Percentiles rank a stretch among this genome's conserved stretches.
Evolutionary conservation across 2,329 filamentous ascomycete genomes (phyloP).

Genomic region (Arthrinium phaeospermum): DNA sequence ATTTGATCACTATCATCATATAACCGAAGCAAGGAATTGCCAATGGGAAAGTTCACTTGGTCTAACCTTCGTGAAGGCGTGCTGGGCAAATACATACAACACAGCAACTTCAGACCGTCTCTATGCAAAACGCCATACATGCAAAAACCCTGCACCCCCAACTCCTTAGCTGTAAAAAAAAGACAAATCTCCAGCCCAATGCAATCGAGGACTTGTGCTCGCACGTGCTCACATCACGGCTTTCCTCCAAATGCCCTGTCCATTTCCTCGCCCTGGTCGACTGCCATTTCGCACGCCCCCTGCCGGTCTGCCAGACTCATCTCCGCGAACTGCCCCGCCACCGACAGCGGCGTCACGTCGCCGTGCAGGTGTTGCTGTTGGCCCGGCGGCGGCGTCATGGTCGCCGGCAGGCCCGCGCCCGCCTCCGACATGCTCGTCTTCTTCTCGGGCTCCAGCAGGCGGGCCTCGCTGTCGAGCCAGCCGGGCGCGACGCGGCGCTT

Average conservation of each 20-base stretch:
- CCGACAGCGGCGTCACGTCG: constrained; percentile 38
- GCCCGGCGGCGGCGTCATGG: constrained; percentile 9
- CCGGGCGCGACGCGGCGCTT: constrained; percentile 81
- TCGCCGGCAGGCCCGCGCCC: not conserved
- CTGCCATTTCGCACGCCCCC: constrained; percentile 45
- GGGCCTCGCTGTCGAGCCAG: constrained; percentile 77
- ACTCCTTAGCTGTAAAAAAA: not conserved
- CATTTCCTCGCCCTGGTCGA: constrained; percentile 60
- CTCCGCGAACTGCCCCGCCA: constrained; percentile 34
- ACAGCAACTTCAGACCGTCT: not conserved
- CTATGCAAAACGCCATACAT: not conserved
- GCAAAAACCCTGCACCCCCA: not conserved
- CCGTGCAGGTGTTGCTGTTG: constrained; percentile 54
- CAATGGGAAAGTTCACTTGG: not conserved
- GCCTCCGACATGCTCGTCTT: constrained; percentile 33
- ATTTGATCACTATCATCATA: not conserved
- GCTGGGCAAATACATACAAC: not conserved
- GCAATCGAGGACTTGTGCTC: not conserved
- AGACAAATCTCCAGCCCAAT: not conserved
- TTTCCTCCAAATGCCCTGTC: constrained; percentile 61
- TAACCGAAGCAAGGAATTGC: not conserved
- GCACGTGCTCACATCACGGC: not conserved
- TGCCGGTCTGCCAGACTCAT: constrained; percentile 36
- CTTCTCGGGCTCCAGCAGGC: constrained; percentile 72
- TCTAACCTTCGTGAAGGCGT: not conserved